Conservation (phyloP, 1,284 basidiomycete genomes). For the Malassezia cuniculi region DNA sequence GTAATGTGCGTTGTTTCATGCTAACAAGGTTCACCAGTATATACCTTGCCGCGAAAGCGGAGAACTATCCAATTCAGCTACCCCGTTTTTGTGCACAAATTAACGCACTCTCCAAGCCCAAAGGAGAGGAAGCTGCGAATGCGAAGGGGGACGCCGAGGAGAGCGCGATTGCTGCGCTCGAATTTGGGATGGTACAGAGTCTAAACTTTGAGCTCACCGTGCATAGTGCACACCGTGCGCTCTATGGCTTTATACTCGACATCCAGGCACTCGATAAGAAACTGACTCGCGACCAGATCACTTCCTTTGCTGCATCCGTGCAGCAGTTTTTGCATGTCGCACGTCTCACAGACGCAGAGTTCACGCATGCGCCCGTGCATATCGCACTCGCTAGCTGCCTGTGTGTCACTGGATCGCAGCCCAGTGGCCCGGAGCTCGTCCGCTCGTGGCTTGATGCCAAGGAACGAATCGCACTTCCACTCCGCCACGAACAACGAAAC, state of each 20-base stretch:
- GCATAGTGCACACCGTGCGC: slow-evolving; percentile 73
- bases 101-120: slow-evolving; percentile 13
- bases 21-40: slow-evolving; percentile 71
- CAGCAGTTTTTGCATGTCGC: slow-evolving; percentile 47
- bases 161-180: slow-evolving; percentile 73
- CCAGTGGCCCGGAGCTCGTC: slow-evolving; percentile 48
- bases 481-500: not conserved
- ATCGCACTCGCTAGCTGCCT: slow-evolving; percentile 71
- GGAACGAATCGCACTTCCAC: slow-evolving; percentile 1
- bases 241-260: slow-evolving; percentile 83
- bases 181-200: slow-evolving; percentile 88
- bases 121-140: slow-evolving; percentile 57
- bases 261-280: slow-evolving; percentile 56
- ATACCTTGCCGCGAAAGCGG: slow-evolving; percentile 91
- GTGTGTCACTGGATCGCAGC: slow-evolving; percentile 7
- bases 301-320: slow-evolving; percentile 15
- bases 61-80: slow-evolving; percentile 77
- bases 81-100: slow-evolving; percentile 53
- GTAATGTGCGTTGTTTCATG: slow-evolving; percentile 62
- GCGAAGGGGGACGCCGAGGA: slow-evolving; percentile 51
- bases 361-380: slow-evolving; percentile 81
- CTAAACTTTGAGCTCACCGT: slow-evolving; percentile 83
- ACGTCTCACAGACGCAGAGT: slow-evolving; percentile 77
- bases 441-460: slow-evolving; percentile 51
- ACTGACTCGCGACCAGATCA: slow-evolving; percentile 15